Evolutionary conservation across 768 basidiomycete species (phyloP).

Genomic region (Coprinopsis marcescibilis): DNA sequence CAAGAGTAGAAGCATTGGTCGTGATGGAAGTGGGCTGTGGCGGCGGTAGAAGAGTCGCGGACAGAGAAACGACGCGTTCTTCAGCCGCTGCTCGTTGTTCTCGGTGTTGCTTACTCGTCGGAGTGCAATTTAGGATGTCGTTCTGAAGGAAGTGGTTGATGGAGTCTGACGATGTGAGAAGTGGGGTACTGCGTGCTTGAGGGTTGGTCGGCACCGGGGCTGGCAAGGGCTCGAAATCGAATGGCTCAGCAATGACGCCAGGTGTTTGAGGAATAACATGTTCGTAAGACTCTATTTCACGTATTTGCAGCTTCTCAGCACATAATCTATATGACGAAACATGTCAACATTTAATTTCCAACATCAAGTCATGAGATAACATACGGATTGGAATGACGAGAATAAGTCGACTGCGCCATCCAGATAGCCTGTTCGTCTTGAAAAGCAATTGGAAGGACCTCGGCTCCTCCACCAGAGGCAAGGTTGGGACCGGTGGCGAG

Average conservation of each 20-base stretch:
- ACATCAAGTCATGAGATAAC: background rate
- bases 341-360: background rate
- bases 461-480: conserved; percentile 69
- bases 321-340: background rate
- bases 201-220: conserved; percentile 7
- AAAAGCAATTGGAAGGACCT: conserved; percentile 53
- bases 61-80: too few relatives aligned
- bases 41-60: conserved; percentile 1
- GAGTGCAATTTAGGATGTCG: too few relatives aligned
- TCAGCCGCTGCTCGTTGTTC: too few relatives aligned
- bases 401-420: conserved; percentile 38
- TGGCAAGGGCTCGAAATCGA: background rate
- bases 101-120: too few relatives aligned
- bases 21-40: background rate
- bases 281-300: background rate
- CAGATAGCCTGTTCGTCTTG: conserved; percentile 38
- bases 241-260: background rate
- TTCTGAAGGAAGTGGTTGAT: too few relatives aligned
- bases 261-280: background rate
- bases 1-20: conserved; percentile 26
- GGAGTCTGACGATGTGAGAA: background rate
- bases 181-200: background rate
- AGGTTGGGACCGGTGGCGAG: conserved; percentile 51
- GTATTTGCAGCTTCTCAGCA: too few relatives aligned
- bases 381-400: background rate